phyloP scores from a whole-genome alignment of 306 rosid species.

The Echinosophora koreensis region DNA sequence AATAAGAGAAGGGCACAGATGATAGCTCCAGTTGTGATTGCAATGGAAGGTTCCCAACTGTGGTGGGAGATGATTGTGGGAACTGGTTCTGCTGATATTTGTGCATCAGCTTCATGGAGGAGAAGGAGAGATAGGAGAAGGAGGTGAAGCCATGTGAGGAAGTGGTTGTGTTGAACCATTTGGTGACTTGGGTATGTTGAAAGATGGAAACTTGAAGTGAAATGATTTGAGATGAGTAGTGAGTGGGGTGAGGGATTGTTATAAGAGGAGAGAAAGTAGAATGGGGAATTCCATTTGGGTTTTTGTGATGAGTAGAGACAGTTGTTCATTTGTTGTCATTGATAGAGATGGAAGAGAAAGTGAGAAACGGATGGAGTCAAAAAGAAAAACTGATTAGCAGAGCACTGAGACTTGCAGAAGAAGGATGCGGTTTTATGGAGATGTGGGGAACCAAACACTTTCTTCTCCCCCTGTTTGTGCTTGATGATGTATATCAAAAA shows the following conservation, averaged over 20 bases:
- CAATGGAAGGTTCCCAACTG: slow-evolving; percentile 59
- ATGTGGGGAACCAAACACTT: background rate
- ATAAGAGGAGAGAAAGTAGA: slow-evolving; percentile 10
- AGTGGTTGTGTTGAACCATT: slow-evolving; percentile 38
- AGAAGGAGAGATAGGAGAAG: background rate
- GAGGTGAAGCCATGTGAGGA: slow-evolving; percentile 28
- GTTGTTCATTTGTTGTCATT: slow-evolving; percentile 18
- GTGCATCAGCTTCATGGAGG: slow-evolving; percentile 49
- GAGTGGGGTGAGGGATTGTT: background rate
- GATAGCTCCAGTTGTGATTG: slow-evolving; percentile 48
- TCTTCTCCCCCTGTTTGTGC: background rate
- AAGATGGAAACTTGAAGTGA: background rate
- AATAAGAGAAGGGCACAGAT: slow-evolving; percentile 45
- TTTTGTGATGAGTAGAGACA: background rate
- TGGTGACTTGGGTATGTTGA: background rate
- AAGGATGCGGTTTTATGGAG: slow-evolving; percentile 34
- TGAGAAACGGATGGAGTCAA: background rate
- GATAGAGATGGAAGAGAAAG: slow-evolving; percentile 6
- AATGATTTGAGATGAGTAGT: slow-evolving; percentile 9
- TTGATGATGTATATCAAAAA: background rate
- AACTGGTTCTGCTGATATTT: slow-evolving; percentile 48
- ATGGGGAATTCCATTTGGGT: background rate
- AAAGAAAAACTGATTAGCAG: background rate
- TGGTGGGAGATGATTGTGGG: slow-evolving; percentile 41
- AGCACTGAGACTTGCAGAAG: slow-evolving; percentile 33